Evolutionary conservation across 371 early-diverging fungal species (phyloP).

Genomic region (Dinochytrium kinnereticum): DNA sequence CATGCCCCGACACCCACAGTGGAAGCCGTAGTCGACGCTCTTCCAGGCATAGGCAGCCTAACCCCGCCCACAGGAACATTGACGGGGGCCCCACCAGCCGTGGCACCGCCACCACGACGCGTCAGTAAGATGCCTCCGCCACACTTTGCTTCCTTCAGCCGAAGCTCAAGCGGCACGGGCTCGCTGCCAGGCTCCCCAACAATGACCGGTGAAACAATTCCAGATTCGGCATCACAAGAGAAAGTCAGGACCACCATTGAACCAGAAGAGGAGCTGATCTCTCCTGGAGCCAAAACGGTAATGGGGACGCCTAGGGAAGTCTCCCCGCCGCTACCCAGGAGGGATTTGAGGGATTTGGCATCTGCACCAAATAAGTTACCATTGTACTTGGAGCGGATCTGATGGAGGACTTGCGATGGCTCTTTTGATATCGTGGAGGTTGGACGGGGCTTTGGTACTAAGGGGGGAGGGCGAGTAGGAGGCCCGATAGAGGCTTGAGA

Average conservation of each 20-base stretch:
- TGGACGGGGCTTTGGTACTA: slow-evolving; percentile 11
- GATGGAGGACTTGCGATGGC: background rate
- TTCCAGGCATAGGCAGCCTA: background rate
- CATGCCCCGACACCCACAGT: background rate
- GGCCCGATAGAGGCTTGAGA: slow-evolving; percentile 10
- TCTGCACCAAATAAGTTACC: slow-evolving; percentile 1
- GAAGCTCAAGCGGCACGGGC: background rate
- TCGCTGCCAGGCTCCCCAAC: background rate
- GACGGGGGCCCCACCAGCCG: background rate
- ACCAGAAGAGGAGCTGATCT: background rate
- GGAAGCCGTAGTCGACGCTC: background rate
- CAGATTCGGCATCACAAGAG: background rate
- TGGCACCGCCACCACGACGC: background rate
- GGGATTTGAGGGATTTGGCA: background rate
- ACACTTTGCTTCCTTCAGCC: slow-evolving; percentile 10
- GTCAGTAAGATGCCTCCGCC: background rate
- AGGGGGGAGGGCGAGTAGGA: slow-evolving; percentile 6
- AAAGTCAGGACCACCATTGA: background rate
- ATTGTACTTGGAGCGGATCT: slow-evolving; percentile 9
- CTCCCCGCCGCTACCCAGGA: background rate
- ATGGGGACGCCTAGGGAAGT: background rate
- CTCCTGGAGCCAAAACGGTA: background rate
- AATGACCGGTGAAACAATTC: background rate
- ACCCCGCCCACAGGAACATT: slow-evolving; percentile 8
- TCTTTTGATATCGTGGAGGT: background rate